phyloP scores from a whole-genome alignment of 2,329 filamentous ascomycete species.

The Botrytis medusae region DNA sequence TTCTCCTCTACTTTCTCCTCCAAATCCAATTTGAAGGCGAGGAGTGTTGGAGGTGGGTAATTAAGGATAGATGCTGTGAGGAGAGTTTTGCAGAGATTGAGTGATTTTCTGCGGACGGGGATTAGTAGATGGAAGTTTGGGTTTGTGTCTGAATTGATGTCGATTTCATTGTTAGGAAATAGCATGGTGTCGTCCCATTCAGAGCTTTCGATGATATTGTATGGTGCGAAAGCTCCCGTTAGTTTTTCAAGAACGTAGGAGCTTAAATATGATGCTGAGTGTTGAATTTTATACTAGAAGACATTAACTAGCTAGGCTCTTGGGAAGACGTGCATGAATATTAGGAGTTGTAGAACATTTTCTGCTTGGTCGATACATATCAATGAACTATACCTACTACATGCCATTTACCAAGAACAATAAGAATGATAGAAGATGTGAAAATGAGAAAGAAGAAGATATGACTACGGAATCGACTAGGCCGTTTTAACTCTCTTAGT shows the following conservation, averaged over 20 bases:
- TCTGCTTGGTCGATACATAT: neutral
- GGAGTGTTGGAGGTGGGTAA: slow-evolving; percentile 57
- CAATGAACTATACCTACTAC: slow-evolving; percentile 10
- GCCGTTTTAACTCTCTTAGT: slow-evolving; percentile 27
- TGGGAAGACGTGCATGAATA: neutral
- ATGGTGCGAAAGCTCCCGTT: slow-evolving; percentile 23
- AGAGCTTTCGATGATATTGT: slow-evolving; percentile 13
- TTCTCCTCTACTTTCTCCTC: slow-evolving; percentile 6
- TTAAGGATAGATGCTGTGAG: slow-evolving; percentile 58
- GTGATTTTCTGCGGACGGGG: slow-evolving; percentile 46
- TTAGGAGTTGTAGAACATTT: neutral
- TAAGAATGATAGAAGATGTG: slow-evolving; percentile 24
- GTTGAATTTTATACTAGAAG: slow-evolving; percentile 25
- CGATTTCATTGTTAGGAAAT: slow-evolving; percentile 17
- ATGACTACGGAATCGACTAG: slow-evolving; percentile 28
- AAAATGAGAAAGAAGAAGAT: slow-evolving; percentile 23
- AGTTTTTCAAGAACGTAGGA: slow-evolving; percentile 26
- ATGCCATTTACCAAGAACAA: slow-evolving; percentile 23
- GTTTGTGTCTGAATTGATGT: slow-evolving; percentile 22
- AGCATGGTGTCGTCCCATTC: slow-evolving; percentile 26
- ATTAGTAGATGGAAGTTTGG: slow-evolving; percentile 55
- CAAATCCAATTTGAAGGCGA: slow-evolving; percentile 43
- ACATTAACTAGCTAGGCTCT: neutral
- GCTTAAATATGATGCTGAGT: slow-evolving; percentile 23
- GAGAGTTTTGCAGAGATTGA: slow-evolving; percentile 56